Evolutionary conservation across 2,329 filamentous ascomycete genomes (phyloP), one percentile per base, ranked within the genome.

Genomic region (Sarocladium brachiariae): DNA sequence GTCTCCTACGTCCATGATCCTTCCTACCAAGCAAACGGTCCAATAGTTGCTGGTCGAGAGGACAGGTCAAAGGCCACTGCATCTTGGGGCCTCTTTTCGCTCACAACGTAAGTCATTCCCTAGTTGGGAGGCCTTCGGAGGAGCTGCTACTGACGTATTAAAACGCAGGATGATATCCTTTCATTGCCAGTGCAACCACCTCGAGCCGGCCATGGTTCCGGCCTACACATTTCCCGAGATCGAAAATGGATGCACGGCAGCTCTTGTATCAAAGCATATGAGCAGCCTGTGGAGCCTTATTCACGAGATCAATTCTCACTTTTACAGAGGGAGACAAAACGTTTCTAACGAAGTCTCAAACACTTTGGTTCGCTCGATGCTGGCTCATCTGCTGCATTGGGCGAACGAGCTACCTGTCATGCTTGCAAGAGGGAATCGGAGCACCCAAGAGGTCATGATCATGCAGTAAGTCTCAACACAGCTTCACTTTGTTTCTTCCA

Each of bases 31-130:
- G 23, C 23, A 3, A 43, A 27, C n/a, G 39, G 39, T 8, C 25
- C 35, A 23, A 14, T 19, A 13, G 10, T 18, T n/a, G 16, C 13
- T 10, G 18, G 35, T 25, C 24, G 18, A 9, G 14, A 31, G 25
- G 45, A 54, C 3, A 25, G 10, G 11, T 30, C 37, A 21, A 48
- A 30, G 43, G 51, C 48, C 38, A 30, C 33, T 23, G 30, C 50
- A 52, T n/a, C 38, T n/a, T 55, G 53, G 53, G 53, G 53, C 2
- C 21, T 55, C 2, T 55, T 53, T 33, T 50, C 51, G 4, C 46
- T 46, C 16, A 46, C 49, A 23, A 54, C 41, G 52, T 54, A 38
- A 41, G 50, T 33, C 27, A 45, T 25, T 7, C 24, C 14, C 25
- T 50, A n/a, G 2, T 24, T 21, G 8, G n/a, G n/a, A n/a, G n/a